These are phyloP conservation scores for Venturia nashicola DNA, from an alignment of 2,329 filamentous ascomycete genomes.

Conservation along the genomic window DNA sequence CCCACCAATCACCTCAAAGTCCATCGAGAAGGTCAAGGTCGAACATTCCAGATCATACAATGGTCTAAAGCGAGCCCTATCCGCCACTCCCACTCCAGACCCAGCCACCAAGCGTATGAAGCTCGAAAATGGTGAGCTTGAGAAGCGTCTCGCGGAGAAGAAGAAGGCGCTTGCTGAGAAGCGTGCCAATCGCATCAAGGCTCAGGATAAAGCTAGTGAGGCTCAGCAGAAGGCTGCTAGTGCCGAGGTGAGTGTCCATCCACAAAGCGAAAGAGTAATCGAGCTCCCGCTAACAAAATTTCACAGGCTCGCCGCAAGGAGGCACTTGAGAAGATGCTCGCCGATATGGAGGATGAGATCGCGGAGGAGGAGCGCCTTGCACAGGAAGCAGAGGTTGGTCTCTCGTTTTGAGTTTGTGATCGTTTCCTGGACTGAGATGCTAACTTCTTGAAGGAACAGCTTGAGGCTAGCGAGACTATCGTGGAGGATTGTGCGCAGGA, in stretches of 20 bases:
- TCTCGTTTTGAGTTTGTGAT: background rate
- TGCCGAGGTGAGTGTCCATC: background rate
- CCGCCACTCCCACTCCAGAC: background rate
- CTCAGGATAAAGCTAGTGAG: background rate
- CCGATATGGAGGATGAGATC: background rate
- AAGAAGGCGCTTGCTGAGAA: conserved; percentile 1
- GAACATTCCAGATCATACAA: background rate
- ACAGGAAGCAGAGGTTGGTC: background rate
- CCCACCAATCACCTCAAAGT: background rate
- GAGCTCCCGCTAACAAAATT: background rate
- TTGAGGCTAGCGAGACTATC: background rate
- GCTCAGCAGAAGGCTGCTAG: background rate
- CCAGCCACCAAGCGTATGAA: background rate
- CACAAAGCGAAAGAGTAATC: no score
- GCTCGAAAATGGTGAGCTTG: background rate
- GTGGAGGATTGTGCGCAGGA: background rate
- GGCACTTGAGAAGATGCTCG: background rate
- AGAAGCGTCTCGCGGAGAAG: background rate
- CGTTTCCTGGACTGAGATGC: background rate
- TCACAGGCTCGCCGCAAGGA: background rate
- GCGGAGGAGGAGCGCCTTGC: background rate
- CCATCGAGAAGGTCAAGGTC: background rate
- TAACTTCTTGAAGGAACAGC: background rate
- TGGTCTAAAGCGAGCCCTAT: background rate
- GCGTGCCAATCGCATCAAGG: background rate